These are phyloP conservation scores for Vitis vinifera DNA, from an alignment of 164 flowering plant genomes.

Conservation along the genomic window DNA sequence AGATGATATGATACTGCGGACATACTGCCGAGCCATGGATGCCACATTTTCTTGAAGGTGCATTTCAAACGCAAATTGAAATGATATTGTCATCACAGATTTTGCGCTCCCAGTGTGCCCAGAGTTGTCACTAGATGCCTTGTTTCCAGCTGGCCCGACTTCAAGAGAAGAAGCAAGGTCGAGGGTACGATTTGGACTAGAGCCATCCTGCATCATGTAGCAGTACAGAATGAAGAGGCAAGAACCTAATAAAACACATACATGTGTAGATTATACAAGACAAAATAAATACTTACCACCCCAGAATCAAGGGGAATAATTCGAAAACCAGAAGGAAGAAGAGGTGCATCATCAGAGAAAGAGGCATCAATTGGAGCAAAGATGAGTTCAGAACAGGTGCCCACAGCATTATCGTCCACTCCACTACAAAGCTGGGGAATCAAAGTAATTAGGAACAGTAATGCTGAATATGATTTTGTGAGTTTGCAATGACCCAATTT, in stretches of 20 bases:
- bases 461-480: background rate
- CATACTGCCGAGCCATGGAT: constrained; percentile 70
- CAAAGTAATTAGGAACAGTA: background rate
- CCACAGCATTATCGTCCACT: constrained; percentile 60
- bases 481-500: background rate
- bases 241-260: background rate
- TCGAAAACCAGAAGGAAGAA: constrained; percentile 64
- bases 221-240: background rate
- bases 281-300: constrained; percentile 20
- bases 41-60: constrained; percentile 63
- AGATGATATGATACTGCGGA: constrained; percentile 58
- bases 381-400: constrained; percentile 56
- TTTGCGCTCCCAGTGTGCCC: constrained; percentile 22
- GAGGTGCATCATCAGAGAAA: constrained; percentile 64
- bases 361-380: constrained; percentile 73
- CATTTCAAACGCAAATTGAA: constrained; percentile 63
- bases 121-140: constrained; percentile 19
- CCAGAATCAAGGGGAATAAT: constrained; percentile 54
- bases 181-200: constrained; percentile 45
- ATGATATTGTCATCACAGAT: constrained; percentile 68
- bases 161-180: constrained; percentile 50
- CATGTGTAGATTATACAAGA: background rate
- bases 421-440: constrained; percentile 51
- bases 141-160: constrained; percentile 30
- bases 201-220: constrained; percentile 29